These are phyloP conservation scores for Zygotorulaspora danielsina DNA, from an alignment of 805 yeast genomes.

Conservation along the genomic window DNA sequence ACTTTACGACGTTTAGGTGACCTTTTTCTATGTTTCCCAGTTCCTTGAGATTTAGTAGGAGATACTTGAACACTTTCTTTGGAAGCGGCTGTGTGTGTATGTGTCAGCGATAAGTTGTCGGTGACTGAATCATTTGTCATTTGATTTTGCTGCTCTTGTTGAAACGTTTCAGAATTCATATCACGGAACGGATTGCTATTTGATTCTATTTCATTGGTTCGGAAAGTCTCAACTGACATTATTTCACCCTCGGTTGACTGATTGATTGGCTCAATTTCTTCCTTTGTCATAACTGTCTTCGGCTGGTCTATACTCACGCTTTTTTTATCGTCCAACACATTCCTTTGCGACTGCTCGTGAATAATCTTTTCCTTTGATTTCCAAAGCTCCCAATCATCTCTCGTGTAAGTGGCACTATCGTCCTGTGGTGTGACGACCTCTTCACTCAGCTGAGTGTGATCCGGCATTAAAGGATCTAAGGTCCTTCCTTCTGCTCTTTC, in stretches of 20 bases:
- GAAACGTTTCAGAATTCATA: constrained; percentile 23
- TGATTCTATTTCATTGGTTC: constrained; percentile 1
- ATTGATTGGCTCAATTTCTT: constrained; percentile 11
- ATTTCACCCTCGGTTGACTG: constrained; percentile 6
- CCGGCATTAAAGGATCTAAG: constrained; percentile 17
- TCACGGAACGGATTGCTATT: constrained; percentile 27
- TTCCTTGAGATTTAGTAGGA: constrained; percentile 24
- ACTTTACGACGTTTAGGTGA: constrained; percentile 56
- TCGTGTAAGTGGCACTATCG: constrained; percentile 4
- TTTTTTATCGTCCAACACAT: constrained; percentile 4
- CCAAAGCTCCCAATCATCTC: constrained; percentile 9
- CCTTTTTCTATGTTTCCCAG: constrained; percentile 27
- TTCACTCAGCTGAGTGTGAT: constrained; percentile 3
- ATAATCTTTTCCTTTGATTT: constrained; percentile 15
- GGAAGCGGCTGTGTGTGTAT: constrained; percentile 8
- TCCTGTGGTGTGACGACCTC: background rate
- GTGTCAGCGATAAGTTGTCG: constrained; percentile 6
- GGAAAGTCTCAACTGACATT: constrained; percentile 7
- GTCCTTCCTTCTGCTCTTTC: constrained; percentile 6
- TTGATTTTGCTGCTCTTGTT: constrained; percentile 16
- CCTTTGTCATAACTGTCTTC: constrained; percentile 6
- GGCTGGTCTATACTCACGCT: constrained; percentile 5
- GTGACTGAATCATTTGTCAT: constrained; percentile 1
- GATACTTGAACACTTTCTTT: constrained; percentile 17
- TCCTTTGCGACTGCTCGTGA: constrained; percentile 15